Base-by-base conservation (phyloP, 495 filamentous ascomycete genomes). In the Chaetomium tenue region DNA sequence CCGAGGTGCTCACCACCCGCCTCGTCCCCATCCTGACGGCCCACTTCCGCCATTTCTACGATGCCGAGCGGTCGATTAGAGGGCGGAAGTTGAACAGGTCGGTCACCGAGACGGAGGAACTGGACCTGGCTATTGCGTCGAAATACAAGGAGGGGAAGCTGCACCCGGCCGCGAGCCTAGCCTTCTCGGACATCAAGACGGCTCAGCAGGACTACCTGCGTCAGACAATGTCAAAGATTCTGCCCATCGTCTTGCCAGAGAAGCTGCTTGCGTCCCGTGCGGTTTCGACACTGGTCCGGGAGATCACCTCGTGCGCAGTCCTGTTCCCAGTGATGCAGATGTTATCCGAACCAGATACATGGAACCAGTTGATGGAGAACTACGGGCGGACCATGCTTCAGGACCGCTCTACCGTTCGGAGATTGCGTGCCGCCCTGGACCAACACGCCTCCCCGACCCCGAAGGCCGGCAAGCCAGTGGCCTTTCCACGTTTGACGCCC, bases 31-130 rank as follows among this genome's bases (percentile, higher is more conserved):
- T 97, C 60, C 71, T 99, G 62, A 97, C 94, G n/a, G 82, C 86
- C 6, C 95, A 99, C 74, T 85, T 99, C 63, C 90, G 86, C 64
- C 89, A 96, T 63, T 96, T 96, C 70, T 91, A 91, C 69, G 86
- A 95, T 52, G 95, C 95, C 12, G 95, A 99, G 78, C 86, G 89
- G 54, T 83, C 85, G 22, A 88, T 99, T 7, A 84, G 94, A 64
- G 95, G 95, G 26, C 89, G 88, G 68, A 88, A 95, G 72, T 77
- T 98, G 65, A 92, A 89, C 65, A 86, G 90, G 42, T 91, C 88
- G 72, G 87, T 99, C 37, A 99, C 95, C 12, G 95, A 99, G 75
- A 96, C 92, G 2, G 93, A 96, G 68, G 95, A 98, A 79, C 79
- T 99, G 64, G 90, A 97, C 76, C 80, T 95, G 66, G 94, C 94